Evolutionary conservation across 768 basidiomycete species (phyloP).

Genomic region (Porpolomopsis calyptriformis): DNA sequence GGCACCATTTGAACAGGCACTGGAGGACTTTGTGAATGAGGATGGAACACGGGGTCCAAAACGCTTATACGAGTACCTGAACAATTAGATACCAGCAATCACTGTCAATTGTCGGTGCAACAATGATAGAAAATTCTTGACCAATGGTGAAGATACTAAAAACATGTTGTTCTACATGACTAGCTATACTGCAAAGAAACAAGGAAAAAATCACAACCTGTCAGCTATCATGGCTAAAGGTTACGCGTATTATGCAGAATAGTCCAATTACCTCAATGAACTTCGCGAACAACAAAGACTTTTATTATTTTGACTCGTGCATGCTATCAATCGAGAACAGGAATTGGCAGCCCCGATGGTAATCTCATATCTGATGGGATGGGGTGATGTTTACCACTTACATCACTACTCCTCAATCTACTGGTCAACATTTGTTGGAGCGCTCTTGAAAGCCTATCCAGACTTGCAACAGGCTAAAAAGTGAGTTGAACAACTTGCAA

Average conservation of each 20-base stretch:
- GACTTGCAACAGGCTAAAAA: too few species aligned
- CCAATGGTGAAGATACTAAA: slow-evolving; percentile 23
- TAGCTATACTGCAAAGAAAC: slow-evolving; percentile 17
- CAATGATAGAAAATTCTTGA: slow-evolving; percentile 30
- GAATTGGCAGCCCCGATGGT: slow-evolving; percentile 21
- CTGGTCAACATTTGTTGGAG: slow-evolving; percentile 12
- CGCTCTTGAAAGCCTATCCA: background rate
- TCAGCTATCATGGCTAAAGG: slow-evolving; percentile 21
- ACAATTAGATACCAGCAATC: background rate
- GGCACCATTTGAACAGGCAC: slow-evolving; percentile 20
- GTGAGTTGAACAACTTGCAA: too few species aligned
- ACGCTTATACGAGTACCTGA: slow-evolving; percentile 1
- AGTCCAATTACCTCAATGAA: background rate
- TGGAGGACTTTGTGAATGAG: slow-evolving; percentile 16
- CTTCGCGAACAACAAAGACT: background rate
- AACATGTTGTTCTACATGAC: slow-evolving; percentile 25
- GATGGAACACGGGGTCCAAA: slow-evolving; percentile 23
- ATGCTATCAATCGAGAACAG: slow-evolving; percentile 19
- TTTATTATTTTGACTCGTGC: slow-evolving; percentile 14
- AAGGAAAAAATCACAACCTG: slow-evolving; percentile 17
- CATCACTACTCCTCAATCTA: slow-evolving; percentile 23
- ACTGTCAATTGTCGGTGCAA: slow-evolving; percentile 15
- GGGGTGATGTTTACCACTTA: slow-evolving; percentile 20
- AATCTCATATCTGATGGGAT: too few species aligned
- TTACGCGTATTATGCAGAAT: slow-evolving; percentile 15